These are phyloP conservation scores for Dysphania ambrosioides DNA, from an alignment of 148 eudicot species.

Conservation along the genomic window DNA sequence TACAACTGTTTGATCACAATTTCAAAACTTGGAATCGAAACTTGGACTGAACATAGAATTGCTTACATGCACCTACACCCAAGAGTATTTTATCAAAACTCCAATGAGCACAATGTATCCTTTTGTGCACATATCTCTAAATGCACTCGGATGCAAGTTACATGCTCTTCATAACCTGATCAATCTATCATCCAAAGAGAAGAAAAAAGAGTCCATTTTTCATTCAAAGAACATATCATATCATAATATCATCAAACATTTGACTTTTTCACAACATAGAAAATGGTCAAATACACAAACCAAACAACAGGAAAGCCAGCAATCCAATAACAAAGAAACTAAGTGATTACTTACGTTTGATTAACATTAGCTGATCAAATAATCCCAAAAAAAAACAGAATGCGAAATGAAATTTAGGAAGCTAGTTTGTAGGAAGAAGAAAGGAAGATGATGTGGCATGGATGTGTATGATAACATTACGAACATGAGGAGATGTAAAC, in stretches of 20 bases:
- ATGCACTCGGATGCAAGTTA: too few relatives aligned
- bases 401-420: background rate
- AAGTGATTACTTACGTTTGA: background rate
- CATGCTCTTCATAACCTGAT: background rate
- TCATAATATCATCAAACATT: too few relatives aligned
- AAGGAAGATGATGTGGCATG: constrained; percentile 2
- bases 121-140: too few relatives aligned
- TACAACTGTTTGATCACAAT: background rate
- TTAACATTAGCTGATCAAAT: constrained; percentile 7
- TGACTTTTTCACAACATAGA: background rate
- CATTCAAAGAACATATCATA: constrained; percentile 21
- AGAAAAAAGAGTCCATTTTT: background rate
- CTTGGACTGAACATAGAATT: too few relatives aligned
- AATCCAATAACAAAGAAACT: constrained; percentile 2
- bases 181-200: background rate
- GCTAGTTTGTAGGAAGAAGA: background rate
- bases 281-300: background rate
- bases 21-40: background rate
- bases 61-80: too few relatives aligned
- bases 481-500: constrained; percentile 21
- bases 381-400: background rate
- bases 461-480: background rate
- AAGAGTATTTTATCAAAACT: too few relatives aligned
- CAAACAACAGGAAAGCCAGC: constrained; percentile 1
- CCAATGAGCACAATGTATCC: too few relatives aligned